Percentiles rank a stretch among this genome's conserved stretches.
phyloP scores from a whole-genome alignment of 345 rosid species.

The Atalantia buxifolia region DNA sequence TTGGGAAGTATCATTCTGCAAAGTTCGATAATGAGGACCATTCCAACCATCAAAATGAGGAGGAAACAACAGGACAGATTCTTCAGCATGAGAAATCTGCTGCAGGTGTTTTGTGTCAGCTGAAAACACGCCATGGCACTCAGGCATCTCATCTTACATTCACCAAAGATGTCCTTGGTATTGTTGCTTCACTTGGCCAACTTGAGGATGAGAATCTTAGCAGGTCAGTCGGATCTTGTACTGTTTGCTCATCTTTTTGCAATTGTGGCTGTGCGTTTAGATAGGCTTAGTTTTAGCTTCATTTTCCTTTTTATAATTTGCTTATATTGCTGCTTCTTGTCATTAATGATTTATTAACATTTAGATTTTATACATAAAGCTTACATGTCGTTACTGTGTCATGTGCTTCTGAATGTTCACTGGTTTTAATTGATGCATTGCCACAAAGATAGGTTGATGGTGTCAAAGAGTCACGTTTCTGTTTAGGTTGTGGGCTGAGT shows the following conservation, averaged over 20 bases:
- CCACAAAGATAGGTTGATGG: neutral
- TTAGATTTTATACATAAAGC: neutral
- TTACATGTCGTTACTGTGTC: neutral
- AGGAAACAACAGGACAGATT: constrained; percentile 56
- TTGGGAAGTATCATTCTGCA: constrained; percentile 58
- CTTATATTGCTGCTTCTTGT: neutral
- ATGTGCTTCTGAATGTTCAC: neutral
- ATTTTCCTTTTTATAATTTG: neutral
- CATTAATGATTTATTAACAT: neutral
- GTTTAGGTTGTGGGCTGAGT: neutral
- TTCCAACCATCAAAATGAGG: constrained; percentile 46
- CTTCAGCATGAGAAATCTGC: constrained; percentile 58
- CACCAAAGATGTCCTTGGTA: constrained; percentile 61
- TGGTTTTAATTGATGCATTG: neutral
- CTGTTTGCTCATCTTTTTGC: constrained; percentile 1
- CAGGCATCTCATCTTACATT: constrained; percentile 40
- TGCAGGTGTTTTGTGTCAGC: constrained; percentile 62
- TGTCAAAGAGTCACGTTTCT: neutral
- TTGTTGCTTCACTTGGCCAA: constrained; percentile 81
- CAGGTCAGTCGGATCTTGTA: constrained; percentile 47
- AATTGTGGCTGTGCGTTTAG: neutral
- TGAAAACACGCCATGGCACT: constrained; percentile 38
- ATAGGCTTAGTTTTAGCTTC: neutral
- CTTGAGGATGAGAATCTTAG: constrained; percentile 74
- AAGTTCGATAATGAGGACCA: constrained; percentile 21